Evolutionary conservation across 306 rosid genomes (phyloP), one percentile per base, ranked within the genome.

Genomic region (Arachis stenosperma): DNA sequence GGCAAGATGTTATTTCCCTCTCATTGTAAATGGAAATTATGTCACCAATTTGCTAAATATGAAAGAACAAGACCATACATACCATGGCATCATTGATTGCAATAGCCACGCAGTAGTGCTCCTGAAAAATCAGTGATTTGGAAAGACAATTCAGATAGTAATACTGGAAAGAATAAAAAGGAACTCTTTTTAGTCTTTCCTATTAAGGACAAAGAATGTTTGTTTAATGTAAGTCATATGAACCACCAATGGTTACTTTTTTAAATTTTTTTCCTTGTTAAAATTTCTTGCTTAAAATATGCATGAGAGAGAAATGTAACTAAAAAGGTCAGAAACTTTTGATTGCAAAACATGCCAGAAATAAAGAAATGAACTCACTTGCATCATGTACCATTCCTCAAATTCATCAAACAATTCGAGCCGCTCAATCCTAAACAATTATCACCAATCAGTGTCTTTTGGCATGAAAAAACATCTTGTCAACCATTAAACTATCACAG

Each of bases 331-430:
- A 65, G 46, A 51, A 68, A 53, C 72, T 39, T 71, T 62, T 29
- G 13, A 60, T 67, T 61, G 64, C 61, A 69, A 77, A 65, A 36
- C 44, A 75, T 10, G 70, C 74, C 17, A 75, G 48, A 51, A 62
- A 74, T 44, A 51, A 69, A 61, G 52, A 81, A 69, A 41, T 50
- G 65, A 80, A 81, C 87, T 89, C 78, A 85, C 97, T 95, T 89
- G 96, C 96, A 94, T 94, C 99, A 94, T 89, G 86, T 94, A 80
- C 97, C 97, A 94, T 83, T 94, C 97, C 83, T 93, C 99, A 81
- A 94, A 94, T 88, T 94, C 97, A 77, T 94, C 97, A 61, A 91
- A 91, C 81, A 90, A 75, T 82, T 94, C 97, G 83, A 94, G 83
- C 81, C 99, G 87, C 82, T 94, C 99, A 65, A 90, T 94, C 96